Base-by-base conservation (phyloP, 2,329 filamentous ascomycete genomes). In the Paracorniculantispora psalliotae region DNA sequence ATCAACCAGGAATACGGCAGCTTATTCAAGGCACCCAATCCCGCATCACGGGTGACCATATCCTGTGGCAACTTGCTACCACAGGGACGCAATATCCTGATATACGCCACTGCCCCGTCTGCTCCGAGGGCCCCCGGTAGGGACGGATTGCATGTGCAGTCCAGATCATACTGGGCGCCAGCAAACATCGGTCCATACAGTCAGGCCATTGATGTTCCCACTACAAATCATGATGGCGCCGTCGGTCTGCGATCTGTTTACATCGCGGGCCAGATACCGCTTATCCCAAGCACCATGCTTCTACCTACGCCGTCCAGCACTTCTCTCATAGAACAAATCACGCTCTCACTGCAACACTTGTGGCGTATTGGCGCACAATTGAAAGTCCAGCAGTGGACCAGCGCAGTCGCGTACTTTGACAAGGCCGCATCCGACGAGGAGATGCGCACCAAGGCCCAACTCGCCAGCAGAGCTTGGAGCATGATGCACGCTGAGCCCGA, bases 151-250 rank as follows among this genome's bases (percentile, higher is more conserved):
- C 94, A 99, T 71, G 92, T 99, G 6, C 94, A 97, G 73, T 92
- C 90, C 3, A 81, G 90, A 41, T 96, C 91, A 12, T 97, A 97
- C 78, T 99, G 94, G 94, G 94, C 94, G 0, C 94, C 94, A 0
- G 93, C 94, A 21, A 97, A 97, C 68, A 97, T 99, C 57, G 94
- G 94, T 0, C 94, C 94, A 0, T 97, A 97, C 73, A 97, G 92
- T 59, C 94, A 99, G 75, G 91, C 92, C 4, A 85, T 94, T 52
- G 79, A 82, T 2, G 74, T 84, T 12, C 73, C 70, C 3, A 57
- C 74, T 13, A 66, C 65, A 17, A 56, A 59, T 13, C 51, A 55
- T 8, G 37, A 55, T 4, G 57, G 61, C 17, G 50, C 56, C n/a
- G 62, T 61, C 4, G 66, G 67, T 1, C 62, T 73, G 2, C 69